Conservation (phyloP, 2,329 filamentous ascomycete species). For the Aspergillus chevalieri region DNA sequence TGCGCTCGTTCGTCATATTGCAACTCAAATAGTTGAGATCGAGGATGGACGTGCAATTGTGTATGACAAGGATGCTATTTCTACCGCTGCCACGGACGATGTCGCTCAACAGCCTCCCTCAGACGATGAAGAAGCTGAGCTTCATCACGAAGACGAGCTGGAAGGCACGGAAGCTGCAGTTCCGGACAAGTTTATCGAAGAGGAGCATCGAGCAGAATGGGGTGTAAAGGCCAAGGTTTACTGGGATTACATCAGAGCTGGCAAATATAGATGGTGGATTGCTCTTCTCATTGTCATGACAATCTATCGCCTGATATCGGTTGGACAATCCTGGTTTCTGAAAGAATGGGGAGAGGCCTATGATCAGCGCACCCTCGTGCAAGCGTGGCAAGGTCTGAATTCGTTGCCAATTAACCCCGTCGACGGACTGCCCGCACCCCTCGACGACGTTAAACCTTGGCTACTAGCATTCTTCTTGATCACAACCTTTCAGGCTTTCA, state of each 20-base stretch:
- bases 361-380: slow-evolving; percentile 13
- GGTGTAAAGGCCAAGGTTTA: slow-evolving; percentile 71
- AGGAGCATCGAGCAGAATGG: slow-evolving; percentile 67
- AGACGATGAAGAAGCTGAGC: slow-evolving; percentile 26
- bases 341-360: slow-evolving; percentile 84
- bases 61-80: slow-evolving; percentile 43
- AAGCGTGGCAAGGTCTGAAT: slow-evolving; percentile 2
- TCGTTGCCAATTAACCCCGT: slow-evolving; percentile 21
- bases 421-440: slow-evolving; percentile 58
- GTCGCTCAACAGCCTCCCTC: slow-evolving; percentile 8
- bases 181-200: slow-evolving; percentile 71
- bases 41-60: slow-evolving; percentile 52
- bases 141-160: slow-evolving; percentile 19
- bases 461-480: slow-evolving; percentile 63
- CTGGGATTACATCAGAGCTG: slow-evolving; percentile 78
- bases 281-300: slow-evolving; percentile 58
- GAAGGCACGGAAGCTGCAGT: slow-evolving; percentile 45
- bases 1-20: slow-evolving; percentile 66
- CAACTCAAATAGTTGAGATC: slow-evolving; percentile 68
- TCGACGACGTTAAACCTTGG: slow-evolving; percentile 66
- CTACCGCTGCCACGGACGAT: slow-evolving; percentile 35
- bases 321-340: slow-evolving; percentile 71
- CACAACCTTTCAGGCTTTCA: slow-evolving; percentile 54
- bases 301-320: slow-evolving; percentile 57
- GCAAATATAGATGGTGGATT: slow-evolving; percentile 67